Percentiles rank a stretch among this genome's conserved stretches.
phyloP scores from a whole-genome alignment of 345 rosid genomes.

The Capsella bursapastoris region DNA sequence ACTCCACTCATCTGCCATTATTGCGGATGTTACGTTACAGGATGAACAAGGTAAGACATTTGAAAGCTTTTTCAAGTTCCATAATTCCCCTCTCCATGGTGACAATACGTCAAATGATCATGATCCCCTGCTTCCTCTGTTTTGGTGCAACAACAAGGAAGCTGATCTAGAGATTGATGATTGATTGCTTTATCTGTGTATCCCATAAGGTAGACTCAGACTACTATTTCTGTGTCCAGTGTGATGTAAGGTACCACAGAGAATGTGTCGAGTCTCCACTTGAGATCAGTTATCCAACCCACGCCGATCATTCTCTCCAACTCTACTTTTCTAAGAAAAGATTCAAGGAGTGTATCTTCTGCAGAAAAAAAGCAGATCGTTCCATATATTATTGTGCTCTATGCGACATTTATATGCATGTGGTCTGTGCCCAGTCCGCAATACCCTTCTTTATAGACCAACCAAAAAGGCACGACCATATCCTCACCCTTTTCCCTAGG shows the following conservation, averaged over 20 bases:
- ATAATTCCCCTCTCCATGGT: too few relatives aligned
- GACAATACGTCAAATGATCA: too few relatives aligned
- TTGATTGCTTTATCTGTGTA: too few relatives aligned
- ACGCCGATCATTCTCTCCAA: not conserved
- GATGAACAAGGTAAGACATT: too few relatives aligned
- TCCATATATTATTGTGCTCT: not conserved
- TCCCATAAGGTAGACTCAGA: too few relatives aligned
- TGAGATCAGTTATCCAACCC: not conserved
- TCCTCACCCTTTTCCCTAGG: conserved; percentile 12
- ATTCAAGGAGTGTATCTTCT: not conserved
- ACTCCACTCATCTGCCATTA: too few relatives aligned
- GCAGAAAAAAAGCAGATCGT: not conserved
- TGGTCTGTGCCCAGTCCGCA: not conserved
- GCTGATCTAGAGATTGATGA: too few relatives aligned
- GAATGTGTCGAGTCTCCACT: conserved; percentile 22
- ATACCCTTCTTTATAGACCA: not conserved
- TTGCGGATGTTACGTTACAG: too few relatives aligned
- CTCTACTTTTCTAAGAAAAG: not conserved
- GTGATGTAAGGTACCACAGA: not conserved
- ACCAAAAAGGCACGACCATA: conserved; percentile 20
- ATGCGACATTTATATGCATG: not conserved
- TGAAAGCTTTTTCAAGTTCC: too few relatives aligned
- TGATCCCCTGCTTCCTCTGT: too few relatives aligned
- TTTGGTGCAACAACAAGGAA: too few relatives aligned
- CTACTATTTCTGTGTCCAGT: not conserved